A percentile compares a stretch with the other conserved stretches of the same genome.
Evolutionary conservation across 1,139 yeast genomes (phyloP).

Genomic region (Pichia sp.): DNA sequence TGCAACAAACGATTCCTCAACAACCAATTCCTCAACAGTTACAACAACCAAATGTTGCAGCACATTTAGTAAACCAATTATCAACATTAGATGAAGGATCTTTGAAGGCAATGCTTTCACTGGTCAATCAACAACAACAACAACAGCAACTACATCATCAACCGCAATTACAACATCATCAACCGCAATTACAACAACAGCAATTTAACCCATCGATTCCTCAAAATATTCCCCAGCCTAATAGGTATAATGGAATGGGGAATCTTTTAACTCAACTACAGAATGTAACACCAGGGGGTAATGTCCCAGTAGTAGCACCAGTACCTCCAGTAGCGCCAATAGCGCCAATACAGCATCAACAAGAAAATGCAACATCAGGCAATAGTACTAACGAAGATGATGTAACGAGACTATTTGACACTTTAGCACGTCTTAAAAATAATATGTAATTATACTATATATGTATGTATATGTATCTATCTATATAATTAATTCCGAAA

Average conservation of each 20-base stretch:
- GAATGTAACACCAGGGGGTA: slow-evolving; percentile 3
- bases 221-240: slow-evolving; percentile 8
- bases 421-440: slow-evolving; percentile 31
- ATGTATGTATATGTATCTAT: too few species aligned
- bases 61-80: slow-evolving; percentile 29
- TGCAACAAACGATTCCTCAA: not conserved
- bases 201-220: not conserved
- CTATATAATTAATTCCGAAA: too few species aligned
- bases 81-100: slow-evolving; percentile 19
- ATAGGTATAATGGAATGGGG: too few species aligned
- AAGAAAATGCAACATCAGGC: too few species aligned
- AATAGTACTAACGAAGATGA: slow-evolving; percentile 15
- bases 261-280: slow-evolving; percentile 3
- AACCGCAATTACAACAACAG: slow-evolving; percentile 17
- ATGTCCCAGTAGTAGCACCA: not conserved
- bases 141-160: slow-evolving; percentile 17
- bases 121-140: slow-evolving; percentile 17
- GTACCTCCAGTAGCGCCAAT: not conserved
- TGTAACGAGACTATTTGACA: slow-evolving; percentile 28
- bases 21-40: slow-evolving; percentile 5
- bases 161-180: slow-evolving; percentile 10
- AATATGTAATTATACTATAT: slow-evolving; percentile 23
- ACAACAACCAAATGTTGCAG: slow-evolving; percentile 24
- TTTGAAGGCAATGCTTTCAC: slow-evolving; percentile 14
- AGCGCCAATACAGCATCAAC: slow-evolving; percentile 3